These are phyloP conservation scores for Phytophthora syringae DNA, from an alignment of 352 stramenopile genomes.

Conservation along the genomic window DNA sequence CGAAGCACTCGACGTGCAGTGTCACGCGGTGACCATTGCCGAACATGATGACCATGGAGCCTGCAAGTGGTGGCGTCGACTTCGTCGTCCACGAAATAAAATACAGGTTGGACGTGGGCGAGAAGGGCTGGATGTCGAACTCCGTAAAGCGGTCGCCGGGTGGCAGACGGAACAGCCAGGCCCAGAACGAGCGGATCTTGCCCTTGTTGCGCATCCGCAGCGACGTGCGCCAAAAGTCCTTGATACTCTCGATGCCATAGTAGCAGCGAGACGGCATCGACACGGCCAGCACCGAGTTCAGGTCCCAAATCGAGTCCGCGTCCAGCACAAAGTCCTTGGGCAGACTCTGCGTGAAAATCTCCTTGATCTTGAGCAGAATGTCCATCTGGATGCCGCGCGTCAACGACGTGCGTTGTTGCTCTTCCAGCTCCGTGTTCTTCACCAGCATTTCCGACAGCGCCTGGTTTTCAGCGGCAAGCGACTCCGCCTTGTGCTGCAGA, in stretches of 20 bases:
- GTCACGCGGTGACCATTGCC: constrained; percentile 83
- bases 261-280: constrained; percentile 89
- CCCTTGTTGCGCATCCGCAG: constrained; percentile 89
- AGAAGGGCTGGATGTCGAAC: constrained; percentile 84
- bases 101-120: constrained; percentile 73
- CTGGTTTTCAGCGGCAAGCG: constrained; percentile 70
- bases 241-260: constrained; percentile 88
- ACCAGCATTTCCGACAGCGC: constrained; percentile 78
- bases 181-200: constrained; percentile 89
- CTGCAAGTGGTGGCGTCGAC: constrained; percentile 68
- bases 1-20: constrained; percentile 86
- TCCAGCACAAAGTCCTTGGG: constrained; percentile 88
- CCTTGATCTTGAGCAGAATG: constrained; percentile 88
- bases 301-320: constrained; percentile 85
- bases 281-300: constrained; percentile 85
- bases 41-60: constrained; percentile 89
- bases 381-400: constrained; percentile 88
- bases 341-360: constrained; percentile 87
- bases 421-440: constrained; percentile 68
- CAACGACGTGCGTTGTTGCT: constrained; percentile 62
- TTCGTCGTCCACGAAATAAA: constrained; percentile 89
- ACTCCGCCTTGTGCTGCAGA: constrained; percentile 74
- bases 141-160: constrained; percentile 78
- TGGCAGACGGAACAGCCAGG: constrained; percentile 79
- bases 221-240: constrained; percentile 87